Conservation (phyloP, 2,329 filamentous ascomycete genomes). For the Cadophora malorum region DNA sequence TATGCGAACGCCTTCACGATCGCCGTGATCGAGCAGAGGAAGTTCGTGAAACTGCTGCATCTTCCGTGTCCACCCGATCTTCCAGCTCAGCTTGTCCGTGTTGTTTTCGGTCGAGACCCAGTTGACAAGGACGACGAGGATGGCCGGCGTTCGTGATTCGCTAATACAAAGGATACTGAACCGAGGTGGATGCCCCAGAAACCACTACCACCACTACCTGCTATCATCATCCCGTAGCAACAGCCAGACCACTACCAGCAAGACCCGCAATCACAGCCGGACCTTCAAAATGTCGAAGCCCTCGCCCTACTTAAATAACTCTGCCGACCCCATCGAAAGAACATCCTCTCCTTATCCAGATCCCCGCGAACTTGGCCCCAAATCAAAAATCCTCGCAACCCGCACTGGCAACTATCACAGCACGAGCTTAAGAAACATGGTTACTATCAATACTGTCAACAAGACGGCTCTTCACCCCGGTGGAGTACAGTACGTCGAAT, state of each 20-base stretch:
- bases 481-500: constrained; percentile 41
- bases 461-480: constrained; percentile 44
- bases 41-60: constrained; percentile 25
- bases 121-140: constrained; percentile 19
- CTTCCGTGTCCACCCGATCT: constrained; percentile 35
- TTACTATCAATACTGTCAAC: constrained; percentile 41
- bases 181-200: background rate
- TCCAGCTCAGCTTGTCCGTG: constrained; percentile 27
- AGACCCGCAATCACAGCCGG: constrained; percentile 30
- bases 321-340: constrained; percentile 38
- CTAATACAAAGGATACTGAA: constrained; percentile 14
- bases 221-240: constrained; percentile 19
- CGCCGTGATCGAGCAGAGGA: constrained; percentile 8
- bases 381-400: constrained; percentile 38
- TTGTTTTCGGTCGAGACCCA: constrained; percentile 34
- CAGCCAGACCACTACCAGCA: constrained; percentile 16
- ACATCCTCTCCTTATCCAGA: constrained; percentile 43
- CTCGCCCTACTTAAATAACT: constrained; percentile 37
- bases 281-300: constrained; percentile 33
- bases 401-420: constrained; percentile 38
- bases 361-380: constrained; percentile 40
- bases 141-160: constrained; percentile 22
- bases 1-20: constrained; percentile 13
- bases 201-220: constrained; percentile 20
- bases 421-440: constrained; percentile 43